These are phyloP conservation scores for Alternaria atra DNA, from an alignment of 2,329 filamentous ascomycete genomes.

Conservation along the genomic window DNA sequence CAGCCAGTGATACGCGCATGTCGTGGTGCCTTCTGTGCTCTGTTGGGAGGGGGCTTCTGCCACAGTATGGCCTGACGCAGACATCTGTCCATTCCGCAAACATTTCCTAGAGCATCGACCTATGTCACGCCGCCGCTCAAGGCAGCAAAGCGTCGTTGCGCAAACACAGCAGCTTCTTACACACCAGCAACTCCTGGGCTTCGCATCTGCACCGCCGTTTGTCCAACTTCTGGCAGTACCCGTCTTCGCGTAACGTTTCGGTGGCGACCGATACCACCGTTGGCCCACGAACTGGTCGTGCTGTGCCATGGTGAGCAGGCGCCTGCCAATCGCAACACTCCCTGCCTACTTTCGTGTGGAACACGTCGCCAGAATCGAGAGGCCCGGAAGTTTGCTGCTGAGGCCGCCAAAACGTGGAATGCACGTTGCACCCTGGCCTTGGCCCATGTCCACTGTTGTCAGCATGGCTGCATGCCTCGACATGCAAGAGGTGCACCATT, in stretches of 20 bases:
- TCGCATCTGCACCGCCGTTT: slow-evolving; percentile 45
- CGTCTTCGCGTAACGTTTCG: slow-evolving; percentile 43
- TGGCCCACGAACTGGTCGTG: slow-evolving; percentile 21
- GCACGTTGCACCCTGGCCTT: slow-evolving; percentile 49
- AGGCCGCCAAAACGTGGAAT: slow-evolving; percentile 44
- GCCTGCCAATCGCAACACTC: slow-evolving; percentile 35
- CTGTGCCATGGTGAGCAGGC: slow-evolving; percentile 19
- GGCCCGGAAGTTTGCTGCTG: slow-evolving; percentile 41
- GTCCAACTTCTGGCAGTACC: slow-evolving; percentile 30
- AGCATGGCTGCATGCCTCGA: slow-evolving; percentile 22
- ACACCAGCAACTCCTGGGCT: slow-evolving; percentile 24
- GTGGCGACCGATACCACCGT: slow-evolving; percentile 23
- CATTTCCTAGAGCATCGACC: slow-evolving; percentile 20
- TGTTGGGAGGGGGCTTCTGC: slow-evolving; percentile 7
- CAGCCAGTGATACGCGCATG: slow-evolving; percentile 18
- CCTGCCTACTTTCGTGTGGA: slow-evolving; percentile 24
- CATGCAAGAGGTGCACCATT: slow-evolving; percentile 6
- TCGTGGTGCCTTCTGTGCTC: slow-evolving; percentile 15
- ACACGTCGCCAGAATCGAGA: slow-evolving; percentile 31
- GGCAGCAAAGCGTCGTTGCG: slow-evolving; percentile 24
- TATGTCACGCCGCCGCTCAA: slow-evolving; percentile 21
- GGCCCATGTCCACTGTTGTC: slow-evolving; percentile 18
- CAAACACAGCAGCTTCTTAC: slow-evolving; percentile 18
- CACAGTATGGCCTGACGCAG: slow-evolving; percentile 18
- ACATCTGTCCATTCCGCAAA: slow-evolving; percentile 22